Percentiles rank a stretch among this genome's conserved stretches.
Evolutionary conservation across 176 grass and related monocot species (phyloP).

Genomic region (Aegilops speltoides): DNA sequence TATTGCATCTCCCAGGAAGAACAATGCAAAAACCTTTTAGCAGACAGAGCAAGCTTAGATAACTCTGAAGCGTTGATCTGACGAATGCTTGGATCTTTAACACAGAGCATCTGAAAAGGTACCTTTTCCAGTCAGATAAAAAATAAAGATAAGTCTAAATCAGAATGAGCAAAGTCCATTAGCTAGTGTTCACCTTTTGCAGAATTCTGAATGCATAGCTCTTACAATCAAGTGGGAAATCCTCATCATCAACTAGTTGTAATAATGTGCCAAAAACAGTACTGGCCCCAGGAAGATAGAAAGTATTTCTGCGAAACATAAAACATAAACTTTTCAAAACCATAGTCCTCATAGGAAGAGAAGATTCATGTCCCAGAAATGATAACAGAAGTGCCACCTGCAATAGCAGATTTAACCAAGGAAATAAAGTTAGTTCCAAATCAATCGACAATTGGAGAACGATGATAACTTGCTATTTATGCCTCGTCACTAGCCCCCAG

Average conservation of each 20-base stretch:
- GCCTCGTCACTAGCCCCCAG: not conserved
- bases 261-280: conserved; percentile 46
- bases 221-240: conserved; percentile 50
- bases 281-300: conserved; percentile 39
- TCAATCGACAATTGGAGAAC: not conserved
- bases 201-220: conserved; percentile 55
- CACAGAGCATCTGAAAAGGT: conserved; percentile 50
- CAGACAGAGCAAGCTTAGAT: conserved; percentile 46
- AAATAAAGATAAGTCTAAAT: conserved; percentile 22
- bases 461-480: not conserved
- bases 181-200: conserved; percentile 49
- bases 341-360: conserved; percentile 42
- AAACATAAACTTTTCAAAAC: conserved; percentile 67
- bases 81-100: conserved; percentile 30
- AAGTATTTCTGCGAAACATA: conserved; percentile 43
- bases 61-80: conserved; percentile 36
- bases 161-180: conserved; percentile 12
- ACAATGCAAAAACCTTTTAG: conserved; percentile 46
- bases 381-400: conserved; percentile 70
- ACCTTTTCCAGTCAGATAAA: conserved; percentile 29
- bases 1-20: conserved; percentile 44
- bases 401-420: conserved; percentile 35
- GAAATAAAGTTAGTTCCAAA: conserved; percentile 33
- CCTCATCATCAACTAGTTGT: conserved; percentile 38
- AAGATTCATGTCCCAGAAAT: conserved; percentile 56